phyloP scores from a whole-genome alignment of 345 rosid species.

The Eucalyptus curtisii region DNA sequence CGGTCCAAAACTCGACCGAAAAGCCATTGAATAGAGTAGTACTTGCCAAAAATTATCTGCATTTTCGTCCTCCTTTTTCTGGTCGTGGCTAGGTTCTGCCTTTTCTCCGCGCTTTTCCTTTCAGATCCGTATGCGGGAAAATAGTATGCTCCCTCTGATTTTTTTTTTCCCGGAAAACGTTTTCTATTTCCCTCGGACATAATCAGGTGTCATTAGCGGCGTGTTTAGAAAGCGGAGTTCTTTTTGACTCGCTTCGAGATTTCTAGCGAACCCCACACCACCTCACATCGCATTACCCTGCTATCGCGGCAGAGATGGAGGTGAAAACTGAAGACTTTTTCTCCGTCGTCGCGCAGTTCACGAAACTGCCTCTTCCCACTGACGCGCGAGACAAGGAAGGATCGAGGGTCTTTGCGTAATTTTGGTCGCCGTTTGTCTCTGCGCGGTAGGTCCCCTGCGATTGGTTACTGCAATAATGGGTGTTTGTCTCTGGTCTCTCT shows the following conservation, averaged over 20 bases:
- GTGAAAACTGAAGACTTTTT: neutral
- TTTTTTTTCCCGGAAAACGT: neutral
- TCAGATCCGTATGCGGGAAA: neutral
- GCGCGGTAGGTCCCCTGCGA: neutral
- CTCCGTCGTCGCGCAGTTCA: neutral
- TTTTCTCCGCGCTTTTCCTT: neutral
- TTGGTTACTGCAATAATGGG: slow-evolving; percentile 15
- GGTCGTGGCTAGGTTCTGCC: neutral
- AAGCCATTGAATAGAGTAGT: neutral
- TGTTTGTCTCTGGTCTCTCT: neutral
- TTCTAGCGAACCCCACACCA: slow-evolving; percentile 5
- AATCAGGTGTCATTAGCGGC: neutral
- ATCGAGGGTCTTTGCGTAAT: slow-evolving; percentile 14
- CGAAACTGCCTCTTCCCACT: neutral
- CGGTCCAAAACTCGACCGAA: neutral
- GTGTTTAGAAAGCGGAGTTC: neutral
- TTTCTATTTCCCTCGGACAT: neutral
- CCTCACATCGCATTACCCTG: slow-evolving; percentile 18
- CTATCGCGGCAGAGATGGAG: slow-evolving; percentile 51
- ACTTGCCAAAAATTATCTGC: neutral
- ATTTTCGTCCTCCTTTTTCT: neutral
- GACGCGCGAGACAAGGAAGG: neutral
- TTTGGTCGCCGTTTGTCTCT: neutral
- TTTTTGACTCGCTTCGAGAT: neutral
- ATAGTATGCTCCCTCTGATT: neutral